Conservation (phyloP, 2,329 filamentous ascomycete species). For the Orbilia brochopaga region DNA sequence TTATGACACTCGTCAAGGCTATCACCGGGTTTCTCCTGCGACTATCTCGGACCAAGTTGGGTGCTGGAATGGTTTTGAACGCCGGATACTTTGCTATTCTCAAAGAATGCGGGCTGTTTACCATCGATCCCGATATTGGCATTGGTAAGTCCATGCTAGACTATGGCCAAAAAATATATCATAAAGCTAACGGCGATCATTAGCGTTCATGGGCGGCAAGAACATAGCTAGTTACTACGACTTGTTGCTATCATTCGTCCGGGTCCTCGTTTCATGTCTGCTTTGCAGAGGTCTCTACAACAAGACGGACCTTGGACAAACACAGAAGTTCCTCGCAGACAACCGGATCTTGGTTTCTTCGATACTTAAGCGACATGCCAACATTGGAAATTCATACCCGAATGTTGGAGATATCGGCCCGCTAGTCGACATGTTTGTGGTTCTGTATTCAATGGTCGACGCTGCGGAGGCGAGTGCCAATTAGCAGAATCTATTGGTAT, state of each 20-base stretch:
- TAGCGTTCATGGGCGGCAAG: conserved; percentile 67
- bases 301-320: conserved; percentile 72
- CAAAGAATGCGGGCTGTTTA: conserved; percentile 81
- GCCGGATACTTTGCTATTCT: conserved; percentile 84
- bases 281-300: conserved; percentile 83
- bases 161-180: not conserved
- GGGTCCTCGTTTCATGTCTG: conserved; percentile 81
- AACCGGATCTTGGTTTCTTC: conserved; percentile 84
- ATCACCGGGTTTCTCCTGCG: conserved; percentile 82
- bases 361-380: conserved; percentile 86
- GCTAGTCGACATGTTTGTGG: conserved; percentile 81
- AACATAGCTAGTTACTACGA: conserved; percentile 82
- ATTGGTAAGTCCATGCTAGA: conserved; percentile 64
- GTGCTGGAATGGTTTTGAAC: conserved; percentile 84
- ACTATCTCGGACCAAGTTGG: conserved; percentile 80
- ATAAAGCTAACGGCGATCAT: conserved; percentile 40
- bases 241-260: conserved; percentile 77
- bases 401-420: conserved; percentile 71
- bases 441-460: conserved; percentile 79
- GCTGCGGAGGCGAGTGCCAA: conserved; percentile 78
- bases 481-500: conserved; percentile 3
- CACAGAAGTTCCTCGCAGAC: conserved; percentile 77
- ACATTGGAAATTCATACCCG: conserved; percentile 67
- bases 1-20: conserved; percentile 71
- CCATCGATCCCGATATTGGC: conserved; percentile 89